Evolutionary conservation across 768 basidiomycete genomes (phyloP).

Genomic region (Galerina sulciceps): DNA sequence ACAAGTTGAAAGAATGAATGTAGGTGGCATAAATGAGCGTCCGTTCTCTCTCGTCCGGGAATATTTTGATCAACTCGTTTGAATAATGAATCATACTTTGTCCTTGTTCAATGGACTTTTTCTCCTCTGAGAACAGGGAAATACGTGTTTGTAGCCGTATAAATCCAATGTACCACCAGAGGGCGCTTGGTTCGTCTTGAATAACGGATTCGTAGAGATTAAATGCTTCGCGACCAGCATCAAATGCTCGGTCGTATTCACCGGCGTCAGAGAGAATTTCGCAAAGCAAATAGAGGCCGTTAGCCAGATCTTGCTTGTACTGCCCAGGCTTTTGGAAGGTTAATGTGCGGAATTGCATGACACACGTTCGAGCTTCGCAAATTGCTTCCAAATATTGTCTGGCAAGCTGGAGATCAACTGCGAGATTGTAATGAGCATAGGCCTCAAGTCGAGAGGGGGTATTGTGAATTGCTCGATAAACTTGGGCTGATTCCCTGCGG

Average conservation of each 20-base stretch:
- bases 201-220: background rate
- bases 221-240: conserved; percentile 3
- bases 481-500: background rate
- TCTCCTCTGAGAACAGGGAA: background rate
- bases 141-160: background rate
- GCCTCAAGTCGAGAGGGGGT: background rate
- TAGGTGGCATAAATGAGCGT: too few relatives aligned
- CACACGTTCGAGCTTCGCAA: too few relatives aligned
- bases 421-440: too few relatives aligned
- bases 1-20: too few relatives aligned
- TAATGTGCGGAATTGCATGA: conserved; percentile 3
- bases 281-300: background rate
- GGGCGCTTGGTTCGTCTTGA: too few relatives aligned
- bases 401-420: too few relatives aligned
- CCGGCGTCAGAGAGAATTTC: background rate
- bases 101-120: too few relatives aligned
- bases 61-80: too few relatives aligned
- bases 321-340: background rate
- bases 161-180: background rate
- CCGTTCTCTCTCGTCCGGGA: too few relatives aligned
- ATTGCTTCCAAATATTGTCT: too few relatives aligned
- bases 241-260: background rate
- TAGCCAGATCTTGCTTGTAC: background rate
- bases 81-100: too few relatives aligned
- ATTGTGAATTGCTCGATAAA: background rate